Conservation (phyloP, 2,329 filamentous ascomycete genomes). For the Scedosporium dehoogii region DNA sequence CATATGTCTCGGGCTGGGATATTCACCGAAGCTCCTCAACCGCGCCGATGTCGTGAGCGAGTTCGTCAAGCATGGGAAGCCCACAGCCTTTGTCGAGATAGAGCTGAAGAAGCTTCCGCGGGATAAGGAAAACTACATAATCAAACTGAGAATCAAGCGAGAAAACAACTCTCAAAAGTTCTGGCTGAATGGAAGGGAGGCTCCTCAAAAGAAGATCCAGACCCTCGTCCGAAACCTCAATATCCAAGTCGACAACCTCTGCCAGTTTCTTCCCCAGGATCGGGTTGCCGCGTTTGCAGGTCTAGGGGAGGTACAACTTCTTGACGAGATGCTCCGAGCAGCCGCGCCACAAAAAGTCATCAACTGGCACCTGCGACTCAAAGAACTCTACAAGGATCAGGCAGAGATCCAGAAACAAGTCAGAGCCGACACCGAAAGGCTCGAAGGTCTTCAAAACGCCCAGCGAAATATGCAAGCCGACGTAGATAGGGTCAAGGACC, state of each 20-base stretch:
- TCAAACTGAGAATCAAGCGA: conserved; percentile 66
- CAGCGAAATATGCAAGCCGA: conserved; percentile 70
- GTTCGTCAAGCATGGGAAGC: conserved; percentile 84
- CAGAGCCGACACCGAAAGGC: conserved; percentile 48
- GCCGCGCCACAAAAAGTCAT: conserved; percentile 76
- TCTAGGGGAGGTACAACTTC: conserved; percentile 68
- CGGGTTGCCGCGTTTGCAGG: conserved; percentile 89
- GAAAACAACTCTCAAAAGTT: conserved; percentile 78
- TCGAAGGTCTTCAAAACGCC: conserved; percentile 53
- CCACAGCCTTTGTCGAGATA: conserved; percentile 76
- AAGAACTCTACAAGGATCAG: conserved; percentile 51
- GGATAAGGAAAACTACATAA: conserved; percentile 56
- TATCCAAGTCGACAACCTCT: conserved; percentile 96
- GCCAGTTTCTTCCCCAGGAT: conserved; percentile 94
- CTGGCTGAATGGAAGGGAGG: conserved; percentile 59
- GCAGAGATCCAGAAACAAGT: conserved; percentile 46
- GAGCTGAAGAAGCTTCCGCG: conserved; percentile 62
- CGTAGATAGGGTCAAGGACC: conserved; percentile 72
- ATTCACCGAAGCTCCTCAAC: conserved; percentile 70
- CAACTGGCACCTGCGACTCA: conserved; percentile 66
- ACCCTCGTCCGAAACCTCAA: conserved; percentile 60
- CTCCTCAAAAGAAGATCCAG: conserved; percentile 54
- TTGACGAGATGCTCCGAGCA: conserved; percentile 79
- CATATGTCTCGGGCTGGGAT: conserved; percentile 87
- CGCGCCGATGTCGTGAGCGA: conserved; percentile 77